Evolutionary conservation across 2,329 filamentous ascomycete genomes (phyloP).

Genomic region (Calonectria hongkongensis): DNA sequence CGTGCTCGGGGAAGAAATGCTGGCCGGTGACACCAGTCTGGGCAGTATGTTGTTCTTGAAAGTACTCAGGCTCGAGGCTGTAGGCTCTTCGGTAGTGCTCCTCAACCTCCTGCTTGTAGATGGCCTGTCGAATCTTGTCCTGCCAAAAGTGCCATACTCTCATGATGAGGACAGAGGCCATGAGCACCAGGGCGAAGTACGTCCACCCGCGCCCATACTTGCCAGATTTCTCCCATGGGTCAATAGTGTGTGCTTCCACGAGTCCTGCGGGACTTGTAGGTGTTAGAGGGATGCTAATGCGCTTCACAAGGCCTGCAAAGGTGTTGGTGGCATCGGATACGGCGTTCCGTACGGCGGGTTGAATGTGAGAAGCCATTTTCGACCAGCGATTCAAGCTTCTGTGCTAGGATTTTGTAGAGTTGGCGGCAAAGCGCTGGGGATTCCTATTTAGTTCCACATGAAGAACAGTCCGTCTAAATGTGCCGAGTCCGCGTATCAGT

Average conservation of each 20-base stretch:
- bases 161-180: slow-evolving; percentile 79
- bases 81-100: slow-evolving; percentile 76
- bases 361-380: slow-evolving; percentile 64
- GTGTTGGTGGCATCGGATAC: slow-evolving; percentile 59
- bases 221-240: slow-evolving; percentile 87
- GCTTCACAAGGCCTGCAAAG: slow-evolving; percentile 67
- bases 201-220: slow-evolving; percentile 94
- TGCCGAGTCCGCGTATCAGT: slow-evolving; percentile 36
- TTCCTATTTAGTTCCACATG: slow-evolving; percentile 53
- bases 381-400: slow-evolving; percentile 54
- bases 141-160: slow-evolving; percentile 93
- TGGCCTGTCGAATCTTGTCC: slow-evolving; percentile 92
- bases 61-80: slow-evolving; percentile 69
- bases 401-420: slow-evolving; percentile 37
- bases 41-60: slow-evolving; percentile 68
- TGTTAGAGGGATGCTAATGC: slow-evolving; percentile 77
- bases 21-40: slow-evolving; percentile 74
- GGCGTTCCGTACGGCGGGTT: slow-evolving; percentile 56
- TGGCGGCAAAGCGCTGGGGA: slow-evolving; percentile 54
- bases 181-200: slow-evolving; percentile 86
- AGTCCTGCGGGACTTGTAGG: slow-evolving; percentile 76
- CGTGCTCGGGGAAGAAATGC: slow-evolving; percentile 84
- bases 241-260: slow-evolving; percentile 78
- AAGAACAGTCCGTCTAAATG: slow-evolving; percentile 36
- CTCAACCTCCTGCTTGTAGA: slow-evolving; percentile 88